phyloP scores from a whole-genome alignment of 2,329 filamentous ascomycete genomes.

The Sporothrix variecibatus region DNA sequence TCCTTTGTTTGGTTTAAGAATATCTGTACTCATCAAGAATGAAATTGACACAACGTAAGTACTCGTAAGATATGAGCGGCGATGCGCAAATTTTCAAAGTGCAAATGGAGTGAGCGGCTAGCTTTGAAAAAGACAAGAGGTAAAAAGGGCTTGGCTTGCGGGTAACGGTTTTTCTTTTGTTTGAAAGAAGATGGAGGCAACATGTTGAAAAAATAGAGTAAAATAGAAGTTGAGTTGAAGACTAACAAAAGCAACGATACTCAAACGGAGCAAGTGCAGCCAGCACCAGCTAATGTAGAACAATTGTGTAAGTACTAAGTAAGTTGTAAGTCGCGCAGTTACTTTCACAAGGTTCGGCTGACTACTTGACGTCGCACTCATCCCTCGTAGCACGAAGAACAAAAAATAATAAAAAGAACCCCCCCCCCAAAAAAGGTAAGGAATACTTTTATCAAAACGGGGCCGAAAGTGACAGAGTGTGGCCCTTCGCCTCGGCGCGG shows the following conservation, averaged over 20 bases:
- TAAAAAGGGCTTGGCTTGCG: constrained; percentile 13
- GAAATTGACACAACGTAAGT: not conserved
- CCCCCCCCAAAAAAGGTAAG: not conserved
- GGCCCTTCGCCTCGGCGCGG: constrained; percentile 7
- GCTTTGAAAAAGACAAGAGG: not conserved
- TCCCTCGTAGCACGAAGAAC: not conserved
- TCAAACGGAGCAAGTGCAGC: not conserved
- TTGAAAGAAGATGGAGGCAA: not conserved
- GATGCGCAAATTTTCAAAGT: not conserved
- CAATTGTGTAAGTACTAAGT: not conserved
- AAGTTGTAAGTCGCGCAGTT: constrained; percentile 14
- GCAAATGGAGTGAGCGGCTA: not conserved
- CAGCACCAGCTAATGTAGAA: not conserved
- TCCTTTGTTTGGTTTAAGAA: not conserved
- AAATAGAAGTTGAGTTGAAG: not conserved
- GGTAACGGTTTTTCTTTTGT: not conserved
- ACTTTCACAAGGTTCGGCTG: not conserved
- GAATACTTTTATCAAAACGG: not conserved
- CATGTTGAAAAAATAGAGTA: not conserved
- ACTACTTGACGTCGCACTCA: constrained; percentile 3
- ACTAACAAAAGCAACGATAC: constrained; percentile 2
- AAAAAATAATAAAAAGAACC: not conserved
- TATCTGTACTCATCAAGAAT: not conserved
- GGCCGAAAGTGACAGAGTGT: not conserved
- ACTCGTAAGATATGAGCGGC: not conserved